Conservation (phyloP, 2,329 filamentous ascomycete species). For the Beauveria varroae region DNA sequence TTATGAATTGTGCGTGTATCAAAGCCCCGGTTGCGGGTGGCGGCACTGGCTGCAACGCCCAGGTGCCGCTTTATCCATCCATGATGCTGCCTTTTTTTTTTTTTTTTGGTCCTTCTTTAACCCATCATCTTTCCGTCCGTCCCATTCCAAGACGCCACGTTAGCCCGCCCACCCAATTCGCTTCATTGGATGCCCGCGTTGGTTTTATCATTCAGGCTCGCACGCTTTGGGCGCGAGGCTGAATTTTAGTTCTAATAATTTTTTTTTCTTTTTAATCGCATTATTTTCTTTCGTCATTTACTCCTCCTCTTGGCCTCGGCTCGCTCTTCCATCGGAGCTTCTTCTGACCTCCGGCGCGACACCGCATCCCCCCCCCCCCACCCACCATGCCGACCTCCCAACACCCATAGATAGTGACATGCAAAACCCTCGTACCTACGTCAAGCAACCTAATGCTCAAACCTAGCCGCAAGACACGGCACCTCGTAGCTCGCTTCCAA, state of each 20-base stretch:
- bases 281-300: neutral
- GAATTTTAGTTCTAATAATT: no score
- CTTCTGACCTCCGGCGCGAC: neutral
- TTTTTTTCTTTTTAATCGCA: neutral
- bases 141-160: neutral
- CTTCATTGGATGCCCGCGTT: neutral
- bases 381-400: neutral
- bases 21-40: no score
- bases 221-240: neutral
- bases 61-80: slow-evolving; percentile 3
- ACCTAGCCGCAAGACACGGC: neutral
- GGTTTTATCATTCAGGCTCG: neutral
- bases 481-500: neutral
- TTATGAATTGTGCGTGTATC: no score
- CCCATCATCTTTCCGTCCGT: no score
- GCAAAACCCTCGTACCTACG: neutral
- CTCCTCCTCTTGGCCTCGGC: neutral
- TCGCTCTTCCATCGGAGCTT: neutral
- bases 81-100: neutral
- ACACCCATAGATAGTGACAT: neutral
- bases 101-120: no score
- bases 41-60: neutral
- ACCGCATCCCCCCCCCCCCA: neutral
- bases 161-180: neutral
- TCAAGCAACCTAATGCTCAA: neutral